Evolutionary conservation across 345 rosid genomes (phyloP).

Genomic region (Acer negundo): DNA sequence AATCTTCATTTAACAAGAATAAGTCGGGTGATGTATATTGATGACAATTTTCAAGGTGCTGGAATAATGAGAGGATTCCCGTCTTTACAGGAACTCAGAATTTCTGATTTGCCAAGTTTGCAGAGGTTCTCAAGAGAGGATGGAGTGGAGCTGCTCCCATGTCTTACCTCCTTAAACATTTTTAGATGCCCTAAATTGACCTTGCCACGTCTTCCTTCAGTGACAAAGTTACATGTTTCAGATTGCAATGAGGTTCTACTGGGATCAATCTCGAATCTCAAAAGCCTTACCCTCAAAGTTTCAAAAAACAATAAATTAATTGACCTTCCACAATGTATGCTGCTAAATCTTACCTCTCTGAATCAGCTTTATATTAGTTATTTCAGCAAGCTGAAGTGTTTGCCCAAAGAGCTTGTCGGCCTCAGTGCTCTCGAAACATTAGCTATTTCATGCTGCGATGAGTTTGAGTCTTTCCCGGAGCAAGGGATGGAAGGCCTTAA

Average conservation of each 20-base stretch:
- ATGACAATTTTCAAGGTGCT: background rate
- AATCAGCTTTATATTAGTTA: background rate
- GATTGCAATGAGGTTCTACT: too few species aligned
- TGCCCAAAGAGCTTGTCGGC: too few species aligned
- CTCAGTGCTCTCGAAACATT: too few species aligned
- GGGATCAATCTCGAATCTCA: too few species aligned
- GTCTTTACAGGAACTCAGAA: background rate
- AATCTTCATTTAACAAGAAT: background rate
- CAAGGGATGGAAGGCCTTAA: background rate
- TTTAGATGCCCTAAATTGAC: background rate
- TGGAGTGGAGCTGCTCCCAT: background rate
- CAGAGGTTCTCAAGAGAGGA: background rate
- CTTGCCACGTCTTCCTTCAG: too few species aligned
- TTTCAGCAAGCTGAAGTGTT: conserved; percentile 12
- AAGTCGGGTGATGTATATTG: background rate
- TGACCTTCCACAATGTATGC: too few species aligned
- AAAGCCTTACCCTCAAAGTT: too few species aligned
- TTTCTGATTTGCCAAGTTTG: background rate
- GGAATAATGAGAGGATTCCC: background rate
- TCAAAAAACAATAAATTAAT: too few species aligned
- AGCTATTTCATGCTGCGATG: too few species aligned
- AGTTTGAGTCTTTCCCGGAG: background rate
- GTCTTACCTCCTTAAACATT: background rate
- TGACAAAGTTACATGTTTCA: too few species aligned
- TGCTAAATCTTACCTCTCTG: too few species aligned